Evolutionary conservation across 164 flowering plant species (phyloP), one percentile per base, ranked within the genome.

Genomic region (Stephania yunnanensis): DNA sequence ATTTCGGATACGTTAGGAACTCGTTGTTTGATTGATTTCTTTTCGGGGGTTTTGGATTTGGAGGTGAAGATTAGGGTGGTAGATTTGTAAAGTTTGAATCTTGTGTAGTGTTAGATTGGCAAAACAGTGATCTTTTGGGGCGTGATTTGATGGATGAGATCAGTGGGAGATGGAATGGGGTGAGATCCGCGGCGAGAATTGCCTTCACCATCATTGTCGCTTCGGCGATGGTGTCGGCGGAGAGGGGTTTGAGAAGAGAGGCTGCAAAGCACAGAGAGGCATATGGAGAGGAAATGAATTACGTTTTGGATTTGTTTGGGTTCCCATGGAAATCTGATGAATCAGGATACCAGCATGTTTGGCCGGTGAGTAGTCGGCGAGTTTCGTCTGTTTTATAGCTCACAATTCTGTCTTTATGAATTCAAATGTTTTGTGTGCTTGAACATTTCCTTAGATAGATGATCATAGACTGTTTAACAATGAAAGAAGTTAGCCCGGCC

Each of bases 341-440:
- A 73, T 83, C 92, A 0, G 89, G 89, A 25, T 93, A 95, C 81
- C 87, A 88, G 0, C 99, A 93, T 83, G 93, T 91, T 78, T 95
- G 99, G 99, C 99, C 99, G 71, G 99, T 95, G 83, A 87, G 87
- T 79, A 9, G 15, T 79, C 11, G 15, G 2, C 72, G 29, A n/a
- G 69, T 25, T 73, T 48, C n/a, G 12, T 29, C 4, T 31, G 69
- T 45, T 66, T 46, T 42, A 55, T 46, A 6, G 44, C 11, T 36
- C 13, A 15, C 4, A 10, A 45, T 1, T n/a, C 22, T 29, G 10
- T 31, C 71, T 45, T 58, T 58, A 15, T 7, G 64, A 3, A 4
- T 58, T 15, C 19, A 58, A 58, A 50, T 50, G 55, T 50, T 50
- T 50, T 50, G 12, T 8, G 55, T 50, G 13, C 12, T 50, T 10